Evolutionary conservation across 2,329 filamentous ascomycete genomes (phyloP), one percentile per base, ranked within the genome.

Genomic region (Penicillium sp.): DNA sequence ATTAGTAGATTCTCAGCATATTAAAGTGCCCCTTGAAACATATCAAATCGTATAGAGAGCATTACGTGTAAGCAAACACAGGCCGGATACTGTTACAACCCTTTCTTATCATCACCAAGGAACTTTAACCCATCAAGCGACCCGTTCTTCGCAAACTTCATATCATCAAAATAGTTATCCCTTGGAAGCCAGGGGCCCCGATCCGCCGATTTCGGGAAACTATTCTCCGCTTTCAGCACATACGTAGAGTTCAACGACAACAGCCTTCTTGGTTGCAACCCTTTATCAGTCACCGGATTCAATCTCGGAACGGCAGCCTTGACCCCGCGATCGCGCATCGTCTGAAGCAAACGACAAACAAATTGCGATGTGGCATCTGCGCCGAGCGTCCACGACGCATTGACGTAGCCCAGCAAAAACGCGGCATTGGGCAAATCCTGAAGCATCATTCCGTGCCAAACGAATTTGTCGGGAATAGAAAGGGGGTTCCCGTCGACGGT

Each of bases 241-340:
- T 75, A 75, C 4, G 69, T 74, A 16, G 69, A 70, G 21, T 56
- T 69, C 31, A 75, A 57, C 28, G 68, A 69, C 41, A 74, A 52
- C 33, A 73, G 42, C 1, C 60, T 62, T 28, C 61, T 49, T 6
- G 56, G 53, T 43, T 66, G 56, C 45, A 73, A 45, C 10, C 44
- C 33, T 10, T 43, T 28, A 15, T 41, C 52, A 9, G 53, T 47
- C 0, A 39, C 34, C 10, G 48, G 29, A 18, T 52, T 31, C 42
- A 68, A 4, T 5, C 62, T 54, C 3, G 70, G 70, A 41, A 65
- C 56, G 8, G 52, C 66, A 8, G 57, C 62, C 28, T 33, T 23
- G 26, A 34, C 34, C 13, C 42, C 24, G 10, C 23, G 36, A 3
- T 47, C 26, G 21, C 56, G 31, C 55, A 70, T 58, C 13, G 58